Conservation (phyloP, 352 stramenopile genomes). For the Paralagenidium karlingii region DNA sequence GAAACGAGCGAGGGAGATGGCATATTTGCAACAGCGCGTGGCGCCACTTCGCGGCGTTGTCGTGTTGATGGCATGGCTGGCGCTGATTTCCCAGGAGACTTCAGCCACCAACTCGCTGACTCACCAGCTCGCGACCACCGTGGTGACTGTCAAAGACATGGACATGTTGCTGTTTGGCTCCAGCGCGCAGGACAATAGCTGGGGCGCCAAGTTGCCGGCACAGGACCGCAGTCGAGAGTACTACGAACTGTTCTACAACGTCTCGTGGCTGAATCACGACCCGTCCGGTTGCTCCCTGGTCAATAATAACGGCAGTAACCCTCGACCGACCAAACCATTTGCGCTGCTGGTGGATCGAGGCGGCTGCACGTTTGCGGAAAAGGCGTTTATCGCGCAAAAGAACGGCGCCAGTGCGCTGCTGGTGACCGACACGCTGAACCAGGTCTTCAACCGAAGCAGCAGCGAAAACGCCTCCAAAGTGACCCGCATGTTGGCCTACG, state of each 20-base stretch:
- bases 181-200: conserved; percentile 25
- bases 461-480: conserved; percentile 13
- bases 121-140: too few relatives aligned
- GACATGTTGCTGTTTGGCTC: conserved; percentile 46
- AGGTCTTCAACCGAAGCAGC: conserved; percentile 54
- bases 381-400: conserved; percentile 52
- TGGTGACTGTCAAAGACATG: conserved; percentile 44
- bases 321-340: conserved; percentile 18
- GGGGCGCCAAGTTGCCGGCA: conserved; percentile 30
- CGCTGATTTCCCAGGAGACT: too few relatives aligned
- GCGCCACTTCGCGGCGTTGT: too few relatives aligned
- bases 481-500: conserved; percentile 35
- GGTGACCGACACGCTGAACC: conserved; percentile 53
- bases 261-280: conserved; percentile 18
- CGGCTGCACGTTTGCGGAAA: conserved; percentile 58
- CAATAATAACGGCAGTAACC: conserved; percentile 5
- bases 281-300: conserved; percentile 25
- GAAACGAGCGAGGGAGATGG: too few relatives aligned
- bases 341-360: conserved; percentile 64
- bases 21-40: too few relatives aligned
- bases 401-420: conserved; percentile 54
- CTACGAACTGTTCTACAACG: conserved; percentile 37
- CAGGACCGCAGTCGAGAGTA: conserved; percentile 27
- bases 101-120: too few relatives aligned
- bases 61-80: too few relatives aligned